Evolutionary conservation across 2,329 filamentous ascomycete genomes (phyloP), one percentile per base, ranked within the genome.

Genomic region (Verticillium alfalfae): DNA sequence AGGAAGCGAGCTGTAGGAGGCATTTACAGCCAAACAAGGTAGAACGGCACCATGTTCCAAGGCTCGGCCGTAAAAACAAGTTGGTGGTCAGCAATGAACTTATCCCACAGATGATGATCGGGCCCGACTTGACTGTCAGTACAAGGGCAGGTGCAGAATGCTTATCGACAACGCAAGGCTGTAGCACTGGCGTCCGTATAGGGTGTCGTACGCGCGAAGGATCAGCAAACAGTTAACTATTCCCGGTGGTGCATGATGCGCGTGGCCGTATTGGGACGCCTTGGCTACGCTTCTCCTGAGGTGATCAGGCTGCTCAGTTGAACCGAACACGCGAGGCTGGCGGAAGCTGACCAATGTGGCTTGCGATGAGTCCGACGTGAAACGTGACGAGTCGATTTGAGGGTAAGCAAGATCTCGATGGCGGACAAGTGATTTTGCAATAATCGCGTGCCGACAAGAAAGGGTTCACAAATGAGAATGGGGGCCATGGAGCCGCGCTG

Each of bases 361-460:
- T 52, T 52, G 4, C 45, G 45, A 18, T 52, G 45, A 52, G n/a
- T 52, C 45, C 45, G 18, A n/a, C n/a, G 13, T 8, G 22, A 31
- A 18, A 18, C 45, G 22, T 52, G 45, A 10, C 10, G 5, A 12
- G 45, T 52, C 45, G 22, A 5, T 10, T 52, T 26, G n/a, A 22
- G n/a, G n/a, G 12, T 18, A 26, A 5, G 4, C 6, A 8, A 10
- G 18, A 52, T 52, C n/a, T 52, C 45, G 45, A 52, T 52, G 45
- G 22, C 45, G 45, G 18, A 18, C 8, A 18, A 52, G 10, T 10
- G 22, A 12, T n/a, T 52, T 3, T n/a, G 5, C 10, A 18, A 10
- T 12, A 9, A 10, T 52, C 45, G 12, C 10, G 9, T 52, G 45
- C 16, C 39, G 7, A n/a, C 3, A 45, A n/a, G 16, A 75, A 1